Evolutionary conservation across 2,329 filamentous ascomycete species (phyloP).

Genomic region (Leptosphaerulina australis): DNA sequence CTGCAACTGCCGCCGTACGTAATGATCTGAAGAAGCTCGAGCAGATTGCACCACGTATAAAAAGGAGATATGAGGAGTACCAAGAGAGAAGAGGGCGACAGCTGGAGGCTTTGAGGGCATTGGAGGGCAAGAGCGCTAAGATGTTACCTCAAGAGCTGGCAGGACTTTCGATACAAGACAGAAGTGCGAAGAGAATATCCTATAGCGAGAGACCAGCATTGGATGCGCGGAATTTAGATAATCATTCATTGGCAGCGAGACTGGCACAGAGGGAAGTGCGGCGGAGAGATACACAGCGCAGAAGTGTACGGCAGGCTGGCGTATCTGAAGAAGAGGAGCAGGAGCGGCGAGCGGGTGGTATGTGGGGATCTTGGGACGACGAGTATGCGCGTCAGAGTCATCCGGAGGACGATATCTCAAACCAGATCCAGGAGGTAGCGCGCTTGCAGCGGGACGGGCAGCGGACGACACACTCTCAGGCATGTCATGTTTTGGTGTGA

Average conservation of each 20-base stretch:
- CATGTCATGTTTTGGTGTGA: conserved; percentile 11
- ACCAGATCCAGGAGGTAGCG: conserved; percentile 59
- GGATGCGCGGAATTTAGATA: conserved; percentile 18
- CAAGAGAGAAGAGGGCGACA: conserved; percentile 35
- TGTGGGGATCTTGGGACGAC: conserved; percentile 58
- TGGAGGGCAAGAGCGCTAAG: conserved; percentile 30
- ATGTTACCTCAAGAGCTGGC: conserved; percentile 33
- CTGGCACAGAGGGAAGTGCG: conserved; percentile 33
- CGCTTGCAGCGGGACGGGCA: conserved; percentile 42
- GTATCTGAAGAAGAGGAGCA: conserved; percentile 35
- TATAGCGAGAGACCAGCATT: conserved; percentile 24
- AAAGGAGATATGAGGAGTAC: conserved; percentile 66
- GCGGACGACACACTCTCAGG: conserved; percentile 32
- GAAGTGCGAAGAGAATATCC: conserved; percentile 25
- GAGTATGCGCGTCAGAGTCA: conserved; percentile 59
- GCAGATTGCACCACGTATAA: conserved; percentile 77
- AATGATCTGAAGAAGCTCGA: conserved; percentile 74
- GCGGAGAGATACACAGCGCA: conserved; percentile 39
- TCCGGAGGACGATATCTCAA: conserved; percentile 56
- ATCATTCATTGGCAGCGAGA: conserved; percentile 33
- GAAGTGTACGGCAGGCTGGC: conserved; percentile 30
- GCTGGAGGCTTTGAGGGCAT: conserved; percentile 31
- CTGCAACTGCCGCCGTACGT: conserved; percentile 67
- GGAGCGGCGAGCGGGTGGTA: conserved; percentile 61
- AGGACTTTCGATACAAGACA: conserved; percentile 17